Base-by-base conservation (phyloP, 768 basidiomycete species). In the Suillus brevipes region DNA sequence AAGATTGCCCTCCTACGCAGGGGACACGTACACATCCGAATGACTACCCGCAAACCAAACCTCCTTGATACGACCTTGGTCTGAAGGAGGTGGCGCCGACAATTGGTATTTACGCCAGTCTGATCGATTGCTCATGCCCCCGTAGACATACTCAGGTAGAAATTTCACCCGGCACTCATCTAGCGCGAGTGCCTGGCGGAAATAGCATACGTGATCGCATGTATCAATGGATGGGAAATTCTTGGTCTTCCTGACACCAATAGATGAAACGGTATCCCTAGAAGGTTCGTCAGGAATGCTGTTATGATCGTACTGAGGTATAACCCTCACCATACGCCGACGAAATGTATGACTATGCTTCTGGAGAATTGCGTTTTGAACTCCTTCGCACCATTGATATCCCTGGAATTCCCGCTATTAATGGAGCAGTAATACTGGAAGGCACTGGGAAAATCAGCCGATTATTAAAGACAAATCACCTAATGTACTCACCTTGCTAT, bases 251-350 rank as follows among this genome's bases (percentile, higher is more conserved):
- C 74, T 23, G 47, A 86, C 56, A 3, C 79, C 77, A 37, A 81
- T 69, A 0, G 79, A 79, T 6, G 79, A 79, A 1, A 80, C 78
- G 3, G 77, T 78, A 60, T 80, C 79, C 79, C 79, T 80, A 20
- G 18, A 53, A 57, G 18, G 28, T 52, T 53, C 18, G 31, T 53
- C 31, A 34, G 52, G 52, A 53, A 53, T 53, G 28, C 10, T 34
- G 10, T 10, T 31, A 20, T 31, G 10, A 20, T 53, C 31, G 3
- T 31, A 5, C 4, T 34, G 18, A 53, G 31, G 31, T 34, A 25
- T 31, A 20, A 12, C 12, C 0, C n/a, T 36, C 42, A 62, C 61
- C 61, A 62, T 45, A 62, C 50, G 14, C 61, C 61, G 14, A 62
- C 37, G 47, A 57, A 62, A 49, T 62, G 61, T 31, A 36, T 47